These are phyloP conservation scores for Salix udensis DNA, from an alignment of 345 rosid genomes.

Conservation along the genomic window DNA sequence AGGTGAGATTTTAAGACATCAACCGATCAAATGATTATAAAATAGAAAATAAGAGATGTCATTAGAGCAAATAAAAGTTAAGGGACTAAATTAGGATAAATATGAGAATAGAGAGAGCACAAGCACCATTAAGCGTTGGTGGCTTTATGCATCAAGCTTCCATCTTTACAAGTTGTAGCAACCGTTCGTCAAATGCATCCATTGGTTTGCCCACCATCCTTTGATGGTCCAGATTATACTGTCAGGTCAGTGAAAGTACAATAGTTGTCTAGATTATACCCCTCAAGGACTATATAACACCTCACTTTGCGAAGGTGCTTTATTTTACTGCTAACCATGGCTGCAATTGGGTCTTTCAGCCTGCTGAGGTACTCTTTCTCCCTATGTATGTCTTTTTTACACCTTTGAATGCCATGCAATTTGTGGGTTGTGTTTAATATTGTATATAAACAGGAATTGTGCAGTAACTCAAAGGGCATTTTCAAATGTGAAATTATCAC, in stretches of 20 bases:
- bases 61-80: background rate
- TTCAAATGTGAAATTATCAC: slow-evolving; percentile 22
- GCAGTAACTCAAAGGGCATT: slow-evolving; percentile 27
- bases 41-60: background rate
- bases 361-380: background rate
- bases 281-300: background rate
- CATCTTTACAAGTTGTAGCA: background rate
- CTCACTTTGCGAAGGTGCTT: background rate
- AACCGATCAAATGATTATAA: background rate
- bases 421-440: slow-evolving; percentile 1
- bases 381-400: background rate
- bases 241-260: background rate
- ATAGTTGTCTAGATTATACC: background rate
- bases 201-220: background rate
- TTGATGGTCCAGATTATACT: background rate
- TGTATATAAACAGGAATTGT: slow-evolving; percentile 36
- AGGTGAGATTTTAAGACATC: background rate
- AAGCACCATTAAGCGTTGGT: background rate
- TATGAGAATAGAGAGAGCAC: background rate
- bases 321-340: background rate
- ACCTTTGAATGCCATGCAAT: background rate
- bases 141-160: background rate
- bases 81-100: background rate
- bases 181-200: background rate
- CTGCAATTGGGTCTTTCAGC: background rate